Conservation (phyloP, 768 basidiomycete genomes). For the Lactifluus pinguis region DNA sequence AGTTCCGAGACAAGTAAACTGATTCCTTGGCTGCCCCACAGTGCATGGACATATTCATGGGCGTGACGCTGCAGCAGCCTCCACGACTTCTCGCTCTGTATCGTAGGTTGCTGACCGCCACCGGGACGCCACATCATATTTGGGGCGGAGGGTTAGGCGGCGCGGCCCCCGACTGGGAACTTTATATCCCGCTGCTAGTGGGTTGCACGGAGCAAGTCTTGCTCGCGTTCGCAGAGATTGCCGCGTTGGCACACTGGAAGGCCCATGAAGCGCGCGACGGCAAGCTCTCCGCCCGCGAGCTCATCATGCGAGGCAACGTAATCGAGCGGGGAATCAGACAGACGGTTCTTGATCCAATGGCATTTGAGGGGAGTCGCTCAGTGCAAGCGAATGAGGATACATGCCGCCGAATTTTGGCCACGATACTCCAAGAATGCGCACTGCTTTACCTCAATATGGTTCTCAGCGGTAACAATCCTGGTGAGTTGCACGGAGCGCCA, state of each 20-base stretch:
- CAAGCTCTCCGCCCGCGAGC: constrained; percentile 62
- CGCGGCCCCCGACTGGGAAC: constrained; percentile 29
- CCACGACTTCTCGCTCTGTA: constrained; percentile 62
- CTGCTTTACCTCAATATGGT: constrained; percentile 19
- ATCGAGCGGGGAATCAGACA: constrained; percentile 60
- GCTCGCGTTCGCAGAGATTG: constrained; percentile 65
- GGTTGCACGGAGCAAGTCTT: constrained; percentile 76
- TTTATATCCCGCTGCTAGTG: constrained; percentile 58
- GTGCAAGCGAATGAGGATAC: constrained; percentile 8
- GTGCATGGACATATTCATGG: constrained; percentile 76
- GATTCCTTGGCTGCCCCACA: constrained; percentile 23
- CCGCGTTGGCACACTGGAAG: constrained; percentile 73
- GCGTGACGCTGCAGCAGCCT: constrained; percentile 47
- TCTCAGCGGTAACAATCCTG: constrained; percentile 18
- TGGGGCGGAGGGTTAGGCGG: constrained; percentile 32
- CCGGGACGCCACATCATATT: constrained; percentile 30
- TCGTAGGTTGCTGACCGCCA: constrained; percentile 51
- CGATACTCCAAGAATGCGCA: constrained; percentile 17
- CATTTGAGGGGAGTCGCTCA: constrained; percentile 29
- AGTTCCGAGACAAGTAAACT: not conserved
- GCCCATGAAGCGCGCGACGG: constrained; percentile 50
- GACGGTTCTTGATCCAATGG: constrained; percentile 30
- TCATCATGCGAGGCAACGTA: constrained; percentile 60
- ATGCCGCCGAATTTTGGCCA: constrained; percentile 17
- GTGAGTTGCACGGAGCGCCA: constrained; percentile 7